Evolutionary conservation across 768 basidiomycete genomes (phyloP).

Genomic region (Steccherinum ochraceum): DNA sequence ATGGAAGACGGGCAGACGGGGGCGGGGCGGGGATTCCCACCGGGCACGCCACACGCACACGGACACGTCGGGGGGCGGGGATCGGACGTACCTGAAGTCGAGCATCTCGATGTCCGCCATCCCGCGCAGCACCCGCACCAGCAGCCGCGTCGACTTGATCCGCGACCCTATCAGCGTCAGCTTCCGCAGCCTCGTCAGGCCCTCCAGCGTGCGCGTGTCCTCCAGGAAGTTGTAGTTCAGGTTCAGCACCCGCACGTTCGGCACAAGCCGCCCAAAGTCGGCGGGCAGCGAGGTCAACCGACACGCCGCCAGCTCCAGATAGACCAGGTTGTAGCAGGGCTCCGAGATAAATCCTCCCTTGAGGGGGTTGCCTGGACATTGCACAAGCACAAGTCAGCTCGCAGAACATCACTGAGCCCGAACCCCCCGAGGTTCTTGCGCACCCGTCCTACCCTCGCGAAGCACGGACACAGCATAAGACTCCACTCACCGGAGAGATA

Average conservation of each 20-base stretch:
- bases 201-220: constrained; percentile 58
- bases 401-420: constrained; percentile 1
- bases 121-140: constrained; percentile 65
- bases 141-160: constrained; percentile 63
- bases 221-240: constrained; percentile 97
- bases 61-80: neutral
- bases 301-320: constrained; percentile 89
- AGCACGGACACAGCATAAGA: constrained; percentile 4
- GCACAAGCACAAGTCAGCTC: neutral
- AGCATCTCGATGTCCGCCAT: constrained; percentile 83
- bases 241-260: constrained; percentile 88
- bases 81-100: constrained; percentile 68
- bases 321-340: constrained; percentile 83
- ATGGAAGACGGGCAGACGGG: constrained; percentile 2
- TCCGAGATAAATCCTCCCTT: constrained; percentile 53
- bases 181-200: constrained; percentile 71
- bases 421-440: constrained; percentile 11
- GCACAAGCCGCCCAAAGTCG: constrained; percentile 56
- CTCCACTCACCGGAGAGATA: constrained; percentile 82
- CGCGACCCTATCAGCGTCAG: constrained; percentile 82
- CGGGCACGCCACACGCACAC: neutral
- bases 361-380: constrained; percentile 61
- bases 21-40: neutral
- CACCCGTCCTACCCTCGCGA: neutral
- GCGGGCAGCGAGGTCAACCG: constrained; percentile 70